These are phyloP conservation scores for Thielaviopsis ethacetica DNA, from an alignment of 2,329 filamentous ascomycete genomes.

Conservation along the genomic window DNA sequence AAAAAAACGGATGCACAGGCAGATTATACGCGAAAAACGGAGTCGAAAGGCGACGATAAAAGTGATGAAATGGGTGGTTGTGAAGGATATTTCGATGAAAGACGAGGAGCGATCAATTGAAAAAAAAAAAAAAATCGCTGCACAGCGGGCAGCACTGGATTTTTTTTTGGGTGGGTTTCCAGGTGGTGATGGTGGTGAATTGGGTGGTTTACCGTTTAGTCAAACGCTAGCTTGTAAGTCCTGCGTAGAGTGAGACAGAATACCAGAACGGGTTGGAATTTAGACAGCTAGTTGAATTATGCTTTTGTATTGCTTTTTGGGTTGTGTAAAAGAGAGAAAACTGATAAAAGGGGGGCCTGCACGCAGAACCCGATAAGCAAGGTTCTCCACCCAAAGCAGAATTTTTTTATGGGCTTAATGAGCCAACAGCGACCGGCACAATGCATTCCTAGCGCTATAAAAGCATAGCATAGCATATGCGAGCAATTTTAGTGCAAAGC, in stretches of 20 bases:
- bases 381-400: too few species aligned
- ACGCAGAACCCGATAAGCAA: conserved; percentile 4
- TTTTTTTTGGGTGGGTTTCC: background rate
- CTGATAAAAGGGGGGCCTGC: conserved; percentile 5
- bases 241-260: background rate
- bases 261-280: conserved; percentile 8
- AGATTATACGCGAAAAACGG: conserved; percentile 6
- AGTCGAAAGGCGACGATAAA: conserved; percentile 8
- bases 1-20: conserved; percentile 37
- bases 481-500: too few species aligned
- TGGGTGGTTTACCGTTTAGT: conserved; percentile 6
- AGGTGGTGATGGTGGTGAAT: conserved; percentile 11
- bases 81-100: conserved; percentile 9
- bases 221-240: conserved; percentile 8
- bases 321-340: background rate
- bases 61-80: conserved; percentile 7
- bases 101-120: conserved; percentile 6
- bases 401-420: too few species aligned
- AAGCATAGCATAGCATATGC: too few species aligned
- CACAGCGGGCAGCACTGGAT: background rate
- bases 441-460: too few species aligned
- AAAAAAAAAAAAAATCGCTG: conserved; percentile 1
- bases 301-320: too few species aligned
- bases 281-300: conserved; percentile 1
- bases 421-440: too few species aligned